Base-by-base conservation (phyloP, 1,139 yeast species). In the Pneumocystis sp. region DNA sequence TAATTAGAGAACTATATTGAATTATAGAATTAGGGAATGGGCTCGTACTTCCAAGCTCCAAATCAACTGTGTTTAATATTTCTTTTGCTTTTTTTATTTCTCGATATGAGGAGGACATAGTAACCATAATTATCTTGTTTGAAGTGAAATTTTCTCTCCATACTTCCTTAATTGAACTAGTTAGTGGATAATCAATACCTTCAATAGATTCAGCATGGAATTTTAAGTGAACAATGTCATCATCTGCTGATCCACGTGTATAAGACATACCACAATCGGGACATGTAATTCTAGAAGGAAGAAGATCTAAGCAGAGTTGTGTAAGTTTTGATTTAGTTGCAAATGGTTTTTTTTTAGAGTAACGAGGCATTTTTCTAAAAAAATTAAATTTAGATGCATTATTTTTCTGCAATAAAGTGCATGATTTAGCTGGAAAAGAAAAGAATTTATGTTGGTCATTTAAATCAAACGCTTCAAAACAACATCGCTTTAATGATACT, bases 201-300 rank as follows among this genome's bases (percentile, higher is more conserved):
- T 37, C 57, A 25, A 60, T 35, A 10, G 50, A 34, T 35, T 31
- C 25, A 8, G 65, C 50, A 57, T 63, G 65, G 42, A 56, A 63
- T 25, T 45, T 35, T 21, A 35, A 8, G 19, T 63, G 65, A 40
- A 63, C 12, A 15, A 21, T 7, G 15, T 59, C 59, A 10, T 63
- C 65, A 29, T 61, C 65, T 39, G 61, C 40, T n/a, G 35, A 56
- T 15, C 64, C 65, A 39, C 35, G 34, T 61, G 35, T 60, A 56
- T 63, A 63, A 15, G 59, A 63, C 65, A 63, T 63, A 12, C 39
- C 25, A 19, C 65, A 63, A 15, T 63, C 59, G 39, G 63, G 19
- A 15, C 65, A 63, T 35, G 65, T 63, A 50, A 25, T 25, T 50
- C 57, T 50, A 50, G 57, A 50, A 50, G 57, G 57, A 50, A 50